These are phyloP conservation scores for Erythrophleum fordii DNA, from an alignment of 306 rosid species.

Conservation along the genomic window DNA sequence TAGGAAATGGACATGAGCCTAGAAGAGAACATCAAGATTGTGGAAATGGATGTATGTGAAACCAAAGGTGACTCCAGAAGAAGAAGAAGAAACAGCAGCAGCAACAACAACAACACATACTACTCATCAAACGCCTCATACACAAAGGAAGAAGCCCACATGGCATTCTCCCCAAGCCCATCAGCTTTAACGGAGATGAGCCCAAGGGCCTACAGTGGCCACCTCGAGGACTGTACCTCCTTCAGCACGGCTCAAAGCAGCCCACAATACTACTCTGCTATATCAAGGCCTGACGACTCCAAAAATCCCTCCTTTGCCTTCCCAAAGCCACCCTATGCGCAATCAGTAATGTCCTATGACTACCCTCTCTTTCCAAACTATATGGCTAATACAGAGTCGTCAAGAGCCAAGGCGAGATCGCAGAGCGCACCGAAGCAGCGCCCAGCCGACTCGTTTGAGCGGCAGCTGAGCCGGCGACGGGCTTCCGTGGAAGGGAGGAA, in stretches of 20 bases:
- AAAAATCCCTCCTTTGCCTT: conserved; percentile 59
- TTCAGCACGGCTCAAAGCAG: conserved; percentile 69
- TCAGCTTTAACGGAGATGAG: conserved; percentile 67
- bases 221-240: conserved; percentile 67
- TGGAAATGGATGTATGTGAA: conserved; percentile 85
- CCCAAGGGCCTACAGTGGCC: conserved; percentile 73
- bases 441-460: conserved; percentile 68
- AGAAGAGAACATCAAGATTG: conserved; percentile 89
- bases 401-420: conserved; percentile 82
- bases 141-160: conserved; percentile 60
- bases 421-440: conserved; percentile 94
- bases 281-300: conserved; percentile 54
- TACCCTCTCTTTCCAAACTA: conserved; percentile 76
- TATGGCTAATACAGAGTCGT: conserved; percentile 95
- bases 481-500: conserved; percentile 76
- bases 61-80: conserved; percentile 49
- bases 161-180: conserved; percentile 70
- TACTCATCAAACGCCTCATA: conserved; percentile 37
- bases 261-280: conserved; percentile 71
- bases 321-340: conserved; percentile 64
- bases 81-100: conserved; percentile 52
- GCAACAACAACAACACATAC: conserved; percentile 22
- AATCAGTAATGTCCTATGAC: conserved; percentile 57
- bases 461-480: conserved; percentile 76
- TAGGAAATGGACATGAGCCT: conserved; percentile 69